Evolutionary conservation across 1,284 basidiomycete species (phyloP).

Genomic region (Cutaneotrichosporon sp.): DNA sequence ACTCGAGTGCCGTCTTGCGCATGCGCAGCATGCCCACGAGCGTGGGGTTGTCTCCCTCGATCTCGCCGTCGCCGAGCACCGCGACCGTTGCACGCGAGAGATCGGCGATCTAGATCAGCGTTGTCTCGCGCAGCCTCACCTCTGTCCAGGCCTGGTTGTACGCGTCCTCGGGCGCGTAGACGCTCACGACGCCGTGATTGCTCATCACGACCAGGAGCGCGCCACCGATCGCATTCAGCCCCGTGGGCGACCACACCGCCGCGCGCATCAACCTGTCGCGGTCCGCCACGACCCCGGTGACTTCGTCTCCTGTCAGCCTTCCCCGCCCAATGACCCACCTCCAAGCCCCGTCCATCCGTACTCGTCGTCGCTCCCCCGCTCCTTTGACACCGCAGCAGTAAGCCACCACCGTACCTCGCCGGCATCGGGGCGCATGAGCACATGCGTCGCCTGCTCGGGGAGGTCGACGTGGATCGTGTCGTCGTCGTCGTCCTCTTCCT

Average conservation of each 20-base stretch:
- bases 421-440: conserved; percentile 25
- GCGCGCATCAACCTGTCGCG: conserved; percentile 29
- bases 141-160: conserved; percentile 37
- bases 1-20: conserved; percentile 34
- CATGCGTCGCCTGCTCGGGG: conserved; percentile 10
- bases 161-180: conserved; percentile 38
- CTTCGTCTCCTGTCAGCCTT: conserved; percentile 31
- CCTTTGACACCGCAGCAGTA: conserved; percentile 27
- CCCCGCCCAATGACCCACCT: conserved; percentile 1
- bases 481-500: conserved; percentile 18
- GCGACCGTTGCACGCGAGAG: conserved; percentile 29
- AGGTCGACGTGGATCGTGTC: conserved; percentile 14
- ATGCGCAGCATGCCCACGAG: conserved; percentile 29
- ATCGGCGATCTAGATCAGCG: conserved; percentile 36
- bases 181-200: conserved; percentile 33
- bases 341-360: conserved; percentile 23
- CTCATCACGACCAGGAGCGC: conserved; percentile 38
- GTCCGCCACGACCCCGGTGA: conserved; percentile 27
- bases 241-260: conserved; percentile 47
- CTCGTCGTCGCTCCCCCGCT: conserved; percentile 19
- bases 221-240: conserved; percentile 27
- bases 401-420: conserved; percentile 41
- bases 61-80: conserved; percentile 16
- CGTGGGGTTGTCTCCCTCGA: conserved; percentile 10
- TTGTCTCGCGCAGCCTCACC: conserved; percentile 22